A percentile compares a stretch with the other conserved stretches of the same genome.
Evolutionary conservation across 2,329 filamentous ascomycete species (phyloP).

Genomic region (Botrytis squamosa): DNA sequence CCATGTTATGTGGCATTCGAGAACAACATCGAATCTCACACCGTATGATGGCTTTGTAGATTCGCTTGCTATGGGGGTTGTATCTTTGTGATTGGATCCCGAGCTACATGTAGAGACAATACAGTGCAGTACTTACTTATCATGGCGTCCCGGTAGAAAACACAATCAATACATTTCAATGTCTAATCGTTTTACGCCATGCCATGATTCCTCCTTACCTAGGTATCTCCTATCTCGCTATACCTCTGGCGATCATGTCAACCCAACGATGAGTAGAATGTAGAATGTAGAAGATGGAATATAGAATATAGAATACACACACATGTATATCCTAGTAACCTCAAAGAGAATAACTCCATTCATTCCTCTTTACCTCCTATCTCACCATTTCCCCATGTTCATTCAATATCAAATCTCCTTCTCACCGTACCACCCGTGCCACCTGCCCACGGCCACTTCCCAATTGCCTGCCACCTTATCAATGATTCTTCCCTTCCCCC

Average conservation of each 20-base stretch:
- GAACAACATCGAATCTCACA: conserved; percentile 1
- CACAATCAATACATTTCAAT: neutral
- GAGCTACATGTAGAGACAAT: neutral
- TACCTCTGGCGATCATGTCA: neutral
- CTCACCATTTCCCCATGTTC: neutral
- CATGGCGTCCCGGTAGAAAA: neutral
- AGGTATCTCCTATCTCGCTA: neutral
- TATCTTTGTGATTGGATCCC: neutral
- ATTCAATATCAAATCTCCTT: neutral
- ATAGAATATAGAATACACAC: neutral
- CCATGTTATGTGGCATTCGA: conserved; percentile 2
- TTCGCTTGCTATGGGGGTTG: neutral
- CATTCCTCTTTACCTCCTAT: neutral
- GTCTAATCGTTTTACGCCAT: neutral
- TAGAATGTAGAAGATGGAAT: neutral
- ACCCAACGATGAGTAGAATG: neutral
- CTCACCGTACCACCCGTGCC: conserved; percentile 5
- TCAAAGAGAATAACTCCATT: neutral
- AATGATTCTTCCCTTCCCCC: neutral
- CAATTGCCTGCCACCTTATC: neutral
- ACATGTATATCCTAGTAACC: neutral
- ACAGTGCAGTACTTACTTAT: neutral
- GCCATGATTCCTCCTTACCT: neutral
- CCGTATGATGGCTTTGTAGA: neutral
- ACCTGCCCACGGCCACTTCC: conserved; percentile 22